Percentiles rank a stretch among this genome's conserved stretches.
Evolutionary conservation across 305 asterid genomes (phyloP).

Genomic region (Fraxinus dipetala): DNA sequence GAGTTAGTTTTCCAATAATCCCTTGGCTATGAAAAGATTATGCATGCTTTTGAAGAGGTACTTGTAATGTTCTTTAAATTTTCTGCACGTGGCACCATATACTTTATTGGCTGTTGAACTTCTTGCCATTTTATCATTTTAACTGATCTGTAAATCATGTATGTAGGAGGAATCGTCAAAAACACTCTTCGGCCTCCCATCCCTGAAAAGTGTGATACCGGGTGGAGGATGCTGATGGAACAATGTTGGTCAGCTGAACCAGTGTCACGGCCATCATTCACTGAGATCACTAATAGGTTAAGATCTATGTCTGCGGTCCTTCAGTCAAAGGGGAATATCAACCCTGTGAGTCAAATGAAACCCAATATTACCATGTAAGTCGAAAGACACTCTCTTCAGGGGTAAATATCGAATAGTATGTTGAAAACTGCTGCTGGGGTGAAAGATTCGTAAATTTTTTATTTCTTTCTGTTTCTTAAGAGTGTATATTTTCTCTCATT

Average conservation of each 20-base stretch:
- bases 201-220: slow-evolving; percentile 65
- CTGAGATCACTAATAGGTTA: slow-evolving; percentile 55
- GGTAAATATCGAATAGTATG: slow-evolving; percentile 19
- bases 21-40: neutral
- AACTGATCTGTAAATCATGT: neutral
- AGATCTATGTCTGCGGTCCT: slow-evolving; percentile 51
- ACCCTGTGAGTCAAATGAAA: slow-evolving; percentile 26
- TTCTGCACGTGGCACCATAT: neutral
- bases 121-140: neutral
- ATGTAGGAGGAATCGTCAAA: slow-evolving; percentile 72
- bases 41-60: neutral
- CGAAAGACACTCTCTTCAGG: slow-evolving; percentile 6
- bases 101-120: neutral
- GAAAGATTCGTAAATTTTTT: slow-evolving; percentile 32
- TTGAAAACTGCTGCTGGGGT: slow-evolving; percentile 18
- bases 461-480: slow-evolving; percentile 19
- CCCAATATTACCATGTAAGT: slow-evolving; percentile 36
- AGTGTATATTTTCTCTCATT: slow-evolving; percentile 6
- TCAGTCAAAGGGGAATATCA: slow-evolving; percentile 31
- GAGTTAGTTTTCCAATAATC: neutral
- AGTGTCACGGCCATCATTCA: slow-evolving; percentile 59
- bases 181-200: slow-evolving; percentile 65
- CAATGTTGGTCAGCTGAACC: slow-evolving; percentile 70
- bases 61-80: neutral
- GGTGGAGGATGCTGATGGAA: slow-evolving; percentile 73